phyloP scores from a whole-genome alignment of 768 basidiomycete species.

The Xerocomus spinulosus region DNA sequence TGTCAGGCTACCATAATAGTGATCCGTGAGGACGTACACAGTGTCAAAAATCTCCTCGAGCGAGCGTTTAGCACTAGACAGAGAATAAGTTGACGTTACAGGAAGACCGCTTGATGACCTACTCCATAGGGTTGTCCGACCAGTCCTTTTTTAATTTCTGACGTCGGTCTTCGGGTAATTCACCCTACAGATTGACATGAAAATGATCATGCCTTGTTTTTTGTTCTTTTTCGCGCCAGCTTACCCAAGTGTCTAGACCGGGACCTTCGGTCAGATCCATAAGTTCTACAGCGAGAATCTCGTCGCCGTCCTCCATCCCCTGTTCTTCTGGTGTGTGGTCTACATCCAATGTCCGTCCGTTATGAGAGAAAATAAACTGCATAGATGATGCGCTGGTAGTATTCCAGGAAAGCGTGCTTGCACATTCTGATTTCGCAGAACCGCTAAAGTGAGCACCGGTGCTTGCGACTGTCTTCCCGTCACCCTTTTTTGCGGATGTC shows the following conservation, averaged over 20 bases:
- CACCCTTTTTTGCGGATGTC: conserved; percentile 43
- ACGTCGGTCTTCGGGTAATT: conserved; percentile 56
- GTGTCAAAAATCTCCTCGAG: conserved; percentile 82
- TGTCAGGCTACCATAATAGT: background rate
- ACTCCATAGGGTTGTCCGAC: conserved; percentile 75
- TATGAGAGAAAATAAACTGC: conserved; percentile 84
- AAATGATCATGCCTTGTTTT: background rate
- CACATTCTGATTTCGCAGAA: conserved; percentile 47
- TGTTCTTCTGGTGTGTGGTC: conserved; percentile 84
- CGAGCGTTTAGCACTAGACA: conserved; percentile 60
- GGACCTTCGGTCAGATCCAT: conserved; percentile 82
- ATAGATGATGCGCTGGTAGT: conserved; percentile 42
- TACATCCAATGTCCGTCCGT: conserved; percentile 71
- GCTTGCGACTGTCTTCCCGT: conserved; percentile 28
- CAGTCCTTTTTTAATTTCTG: conserved; percentile 79
- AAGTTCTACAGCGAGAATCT: conserved; percentile 84
- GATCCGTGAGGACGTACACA: conserved; percentile 51
- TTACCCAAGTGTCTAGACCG: conserved; percentile 58
- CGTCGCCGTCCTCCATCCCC: conserved; percentile 84
- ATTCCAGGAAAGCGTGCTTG: conserved; percentile 41
- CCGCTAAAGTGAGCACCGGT: conserved; percentile 40
- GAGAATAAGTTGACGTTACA: background rate
- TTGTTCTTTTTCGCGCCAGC: conserved; percentile 20
- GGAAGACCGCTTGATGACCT: conserved; percentile 23
- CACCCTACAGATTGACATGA: conserved; percentile 44